A percentile compares a stretch with the other conserved stretches of the same genome.
These are phyloP conservation scores for Harringtonia aguacate DNA, from an alignment of 2,329 filamentous ascomycete species.

Conservation along the genomic window DNA sequence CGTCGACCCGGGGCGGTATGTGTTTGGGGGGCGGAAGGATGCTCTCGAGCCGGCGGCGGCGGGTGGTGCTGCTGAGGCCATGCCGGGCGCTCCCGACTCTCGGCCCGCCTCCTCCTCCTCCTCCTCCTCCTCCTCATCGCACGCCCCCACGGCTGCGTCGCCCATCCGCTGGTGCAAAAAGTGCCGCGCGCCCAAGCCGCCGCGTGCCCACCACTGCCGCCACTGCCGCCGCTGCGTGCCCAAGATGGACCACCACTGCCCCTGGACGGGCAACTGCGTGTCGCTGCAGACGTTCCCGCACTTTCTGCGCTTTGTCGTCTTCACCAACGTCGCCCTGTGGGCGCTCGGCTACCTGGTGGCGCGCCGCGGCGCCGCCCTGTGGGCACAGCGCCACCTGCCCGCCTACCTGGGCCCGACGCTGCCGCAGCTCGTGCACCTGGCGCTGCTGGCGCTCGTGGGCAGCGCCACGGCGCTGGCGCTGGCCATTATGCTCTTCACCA, in stretches of 20 bases:
- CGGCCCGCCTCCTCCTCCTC: slow-evolving; percentile 1
- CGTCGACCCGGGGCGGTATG: slow-evolving; percentile 46
- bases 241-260: slow-evolving; percentile 81
- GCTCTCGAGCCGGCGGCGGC: not conserved
- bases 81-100: not conserved
- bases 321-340: slow-evolving; percentile 55
- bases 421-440: slow-evolving; percentile 47
- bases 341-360: slow-evolving; percentile 50
- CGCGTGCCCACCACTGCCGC: slow-evolving; percentile 72
- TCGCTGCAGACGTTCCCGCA: slow-evolving; percentile 73
- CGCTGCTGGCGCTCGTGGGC: slow-evolving; percentile 47
- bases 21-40: no score
- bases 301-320: slow-evolving; percentile 69
- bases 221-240: slow-evolving; percentile 64
- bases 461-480: slow-evolving; percentile 51
- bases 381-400: slow-evolving; percentile 55
- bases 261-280: slow-evolving; percentile 77
- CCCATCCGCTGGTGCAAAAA: slow-evolving; percentile 58
- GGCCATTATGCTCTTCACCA: slow-evolving; percentile 52
- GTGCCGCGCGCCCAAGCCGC: slow-evolving; percentile 64
- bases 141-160: not conserved
- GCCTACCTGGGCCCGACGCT: slow-evolving; percentile 62
- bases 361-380: slow-evolving; percentile 48
- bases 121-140: not conserved
- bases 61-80: not conserved